Percentiles rank a stretch among this genome's conserved stretches.
phyloP scores from a whole-genome alignment of 345 rosid species.

The Gossypium anomalum region DNA sequence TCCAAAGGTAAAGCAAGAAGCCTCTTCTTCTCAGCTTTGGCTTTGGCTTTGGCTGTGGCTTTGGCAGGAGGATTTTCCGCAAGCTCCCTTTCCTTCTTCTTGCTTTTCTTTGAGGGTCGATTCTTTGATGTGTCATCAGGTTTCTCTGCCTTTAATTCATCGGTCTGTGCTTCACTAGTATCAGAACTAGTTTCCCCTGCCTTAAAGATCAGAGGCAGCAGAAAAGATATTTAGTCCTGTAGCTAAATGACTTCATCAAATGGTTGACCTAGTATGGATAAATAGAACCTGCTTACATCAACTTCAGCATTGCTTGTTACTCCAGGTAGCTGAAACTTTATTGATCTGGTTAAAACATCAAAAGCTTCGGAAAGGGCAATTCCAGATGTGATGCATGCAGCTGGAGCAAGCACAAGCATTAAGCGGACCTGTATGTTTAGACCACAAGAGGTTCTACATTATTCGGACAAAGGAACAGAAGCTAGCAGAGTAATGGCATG shows the following conservation, averaged over 20 bases:
- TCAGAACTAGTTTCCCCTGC: constrained; percentile 54
- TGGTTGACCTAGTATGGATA: constrained; percentile 18
- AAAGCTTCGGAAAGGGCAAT: constrained; percentile 97
- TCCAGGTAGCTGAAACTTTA: constrained; percentile 84
- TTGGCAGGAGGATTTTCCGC: constrained; percentile 52
- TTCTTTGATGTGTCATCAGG: constrained; percentile 48
- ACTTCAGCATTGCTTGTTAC: constrained; percentile 32
- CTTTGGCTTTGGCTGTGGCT: constrained; percentile 39
- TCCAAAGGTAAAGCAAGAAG: constrained; percentile 85
- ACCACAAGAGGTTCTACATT: constrained; percentile 15
- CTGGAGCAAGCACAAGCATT: constrained; percentile 99
- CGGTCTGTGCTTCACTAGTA: constrained; percentile 35
- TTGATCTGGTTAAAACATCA: constrained; percentile 79
- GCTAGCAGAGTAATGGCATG: constrained; percentile 7
- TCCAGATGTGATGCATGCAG: constrained; percentile 99
- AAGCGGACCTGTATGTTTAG: constrained; percentile 73
- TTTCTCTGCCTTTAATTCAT: constrained; percentile 43
- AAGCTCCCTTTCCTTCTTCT: constrained; percentile 64
- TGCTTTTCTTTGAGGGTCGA: constrained; percentile 55
- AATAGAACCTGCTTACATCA: constrained; percentile 46
- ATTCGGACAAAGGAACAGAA: constrained; percentile 9
- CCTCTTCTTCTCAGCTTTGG: constrained; percentile 58
- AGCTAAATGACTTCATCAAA: constrained; percentile 13
- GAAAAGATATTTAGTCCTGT: constrained; percentile 11
- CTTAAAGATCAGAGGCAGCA: constrained; percentile 45